These are phyloP conservation scores for Stachybotrys echinatus DNA, from an alignment of 2,329 filamentous ascomycete genomes.

Conservation along the genomic window DNA sequence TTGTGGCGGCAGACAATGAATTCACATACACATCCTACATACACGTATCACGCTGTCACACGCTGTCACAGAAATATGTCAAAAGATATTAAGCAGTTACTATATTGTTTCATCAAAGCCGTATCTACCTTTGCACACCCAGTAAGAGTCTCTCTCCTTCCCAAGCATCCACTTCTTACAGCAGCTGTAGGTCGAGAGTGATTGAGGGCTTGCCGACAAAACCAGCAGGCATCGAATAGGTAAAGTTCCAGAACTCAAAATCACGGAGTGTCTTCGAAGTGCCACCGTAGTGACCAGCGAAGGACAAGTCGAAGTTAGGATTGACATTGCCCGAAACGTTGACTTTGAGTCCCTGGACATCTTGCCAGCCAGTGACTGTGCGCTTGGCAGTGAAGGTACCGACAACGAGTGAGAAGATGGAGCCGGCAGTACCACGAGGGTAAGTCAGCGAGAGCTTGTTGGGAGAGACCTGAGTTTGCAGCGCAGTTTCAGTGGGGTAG, in stretches of 20 bases:
- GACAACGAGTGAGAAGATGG: constrained; percentile 45
- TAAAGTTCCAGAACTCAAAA: constrained; percentile 43
- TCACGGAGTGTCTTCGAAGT: constrained; percentile 22
- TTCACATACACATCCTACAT: too few relatives aligned
- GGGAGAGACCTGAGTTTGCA: constrained; percentile 33
- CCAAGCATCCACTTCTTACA: neutral
- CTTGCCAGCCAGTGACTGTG: constrained; percentile 38
- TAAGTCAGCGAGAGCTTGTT: constrained; percentile 45
- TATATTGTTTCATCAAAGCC: too few relatives aligned
- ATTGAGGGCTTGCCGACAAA: constrained; percentile 7
- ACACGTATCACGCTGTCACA: too few relatives aligned
- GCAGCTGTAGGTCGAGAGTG: constrained; percentile 2
- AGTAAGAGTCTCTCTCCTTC: too few relatives aligned
- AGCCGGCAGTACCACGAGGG: constrained; percentile 42
- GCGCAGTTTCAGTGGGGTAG: constrained; percentile 32
- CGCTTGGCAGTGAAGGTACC: constrained; percentile 37
- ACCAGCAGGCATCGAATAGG: constrained; percentile 29
- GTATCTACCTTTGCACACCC: too few relatives aligned
- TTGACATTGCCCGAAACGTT: constrained; percentile 39
- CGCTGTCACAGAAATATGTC: too few relatives aligned
- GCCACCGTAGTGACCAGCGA: constrained; percentile 34
- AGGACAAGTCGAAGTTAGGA: constrained; percentile 31
- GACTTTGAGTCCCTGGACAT: constrained; percentile 42
- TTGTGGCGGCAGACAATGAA: too few relatives aligned
- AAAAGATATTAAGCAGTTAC: too few relatives aligned